Evolutionary conservation across 2,329 filamentous ascomycete genomes (phyloP).

Genomic region (Colletotrichum truncatum): DNA sequence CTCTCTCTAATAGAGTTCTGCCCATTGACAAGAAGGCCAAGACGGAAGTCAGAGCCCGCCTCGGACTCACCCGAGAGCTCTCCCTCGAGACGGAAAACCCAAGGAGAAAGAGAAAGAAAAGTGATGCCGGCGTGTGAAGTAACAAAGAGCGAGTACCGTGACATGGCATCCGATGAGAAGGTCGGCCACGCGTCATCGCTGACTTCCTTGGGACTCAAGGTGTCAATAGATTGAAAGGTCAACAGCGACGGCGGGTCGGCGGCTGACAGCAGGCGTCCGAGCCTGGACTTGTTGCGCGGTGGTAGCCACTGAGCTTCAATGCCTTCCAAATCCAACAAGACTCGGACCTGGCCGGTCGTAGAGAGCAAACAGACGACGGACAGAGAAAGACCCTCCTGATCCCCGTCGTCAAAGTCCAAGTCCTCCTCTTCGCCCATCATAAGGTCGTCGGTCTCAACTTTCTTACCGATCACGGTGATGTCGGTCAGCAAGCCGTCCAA

Average conservation of each 20-base stretch:
- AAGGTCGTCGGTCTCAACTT: constrained; percentile 66
- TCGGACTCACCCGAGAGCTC: constrained; percentile 66
- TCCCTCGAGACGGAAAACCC: constrained; percentile 71
- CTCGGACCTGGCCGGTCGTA: constrained; percentile 67
- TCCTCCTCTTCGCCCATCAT: constrained; percentile 74
- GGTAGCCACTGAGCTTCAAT: constrained; percentile 74
- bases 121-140: constrained; percentile 70
- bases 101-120: constrained; percentile 67
- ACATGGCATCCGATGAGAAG: constrained; percentile 69
- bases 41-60: constrained; percentile 68
- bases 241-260: constrained; percentile 59
- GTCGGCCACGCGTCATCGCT: constrained; percentile 68
- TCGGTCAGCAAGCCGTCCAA: constrained; percentile 67
- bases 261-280: constrained; percentile 47
- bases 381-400: constrained; percentile 68
- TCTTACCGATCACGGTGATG: constrained; percentile 70
- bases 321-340: constrained; percentile 70
- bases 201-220: constrained; percentile 63
- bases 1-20: constrained; percentile 65
- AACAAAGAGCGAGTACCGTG: constrained; percentile 70
- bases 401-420: constrained; percentile 63
- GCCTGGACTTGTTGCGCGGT: constrained; percentile 60
- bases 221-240: constrained; percentile 71
- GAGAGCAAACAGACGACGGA: constrained; percentile 68
- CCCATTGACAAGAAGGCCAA: constrained; percentile 67